These are phyloP conservation scores for Borovskyia barvae DNA, from an alignment of 208 protist species.

Conservation along the genomic window DNA sequence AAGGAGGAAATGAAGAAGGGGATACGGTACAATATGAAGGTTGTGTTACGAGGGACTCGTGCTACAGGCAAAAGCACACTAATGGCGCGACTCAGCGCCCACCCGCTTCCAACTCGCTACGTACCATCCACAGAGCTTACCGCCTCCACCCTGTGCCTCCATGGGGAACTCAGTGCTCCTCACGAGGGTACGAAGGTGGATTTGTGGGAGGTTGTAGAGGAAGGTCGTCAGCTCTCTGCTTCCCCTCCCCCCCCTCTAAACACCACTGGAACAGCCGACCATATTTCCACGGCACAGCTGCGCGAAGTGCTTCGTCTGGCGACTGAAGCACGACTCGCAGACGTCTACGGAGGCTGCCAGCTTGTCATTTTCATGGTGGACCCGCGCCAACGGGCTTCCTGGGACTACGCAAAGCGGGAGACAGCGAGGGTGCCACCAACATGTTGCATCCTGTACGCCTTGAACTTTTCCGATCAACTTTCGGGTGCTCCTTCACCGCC, in stretches of 20 bases:
- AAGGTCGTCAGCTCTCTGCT: conserved; percentile 20
- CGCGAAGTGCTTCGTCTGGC: conserved; percentile 23
- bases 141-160: conserved; percentile 55
- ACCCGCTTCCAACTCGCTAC: conserved; percentile 40
- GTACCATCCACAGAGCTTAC: conserved; percentile 53
- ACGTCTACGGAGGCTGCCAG: conserved; percentile 67
- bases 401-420: conserved; percentile 66
- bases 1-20: conserved; percentile 65
- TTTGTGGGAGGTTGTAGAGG: conserved; percentile 78
- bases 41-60: conserved; percentile 65
- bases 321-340: conserved; percentile 48
- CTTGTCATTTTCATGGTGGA: conserved; percentile 74
- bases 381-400: conserved; percentile 38
- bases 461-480: conserved; percentile 61
- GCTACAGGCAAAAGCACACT: conserved; percentile 70
- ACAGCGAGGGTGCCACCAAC: conserved; percentile 50
- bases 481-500: not conserved
- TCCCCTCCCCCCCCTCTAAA: conserved; percentile 8
- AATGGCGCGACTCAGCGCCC: conserved; percentile 55
- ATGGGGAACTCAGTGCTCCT: conserved; percentile 29
- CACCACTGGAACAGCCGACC: not conserved
- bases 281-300: conserved; percentile 21
- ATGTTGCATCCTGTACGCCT: conserved; percentile 55
- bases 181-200: conserved; percentile 73
- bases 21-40: conserved; percentile 81